Evolutionary conservation across 768 basidiomycete genomes (phyloP), one percentile per base, ranked within the genome.

Genomic region (Suillus alpinus): DNA sequence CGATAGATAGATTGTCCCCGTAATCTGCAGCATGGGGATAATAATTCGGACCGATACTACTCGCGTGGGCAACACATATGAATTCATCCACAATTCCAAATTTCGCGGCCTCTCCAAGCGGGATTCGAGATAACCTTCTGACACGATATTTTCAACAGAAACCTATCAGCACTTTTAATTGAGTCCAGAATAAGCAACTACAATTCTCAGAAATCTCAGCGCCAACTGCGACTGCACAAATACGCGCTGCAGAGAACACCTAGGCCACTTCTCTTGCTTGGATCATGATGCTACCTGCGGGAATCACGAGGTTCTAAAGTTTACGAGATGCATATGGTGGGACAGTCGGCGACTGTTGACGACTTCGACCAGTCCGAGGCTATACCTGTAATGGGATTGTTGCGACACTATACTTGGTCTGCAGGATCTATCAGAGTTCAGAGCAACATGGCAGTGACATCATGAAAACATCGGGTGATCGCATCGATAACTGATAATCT

Each of bases 1-100:
- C 78, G 69, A 84, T 94, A 56, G 87, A 94, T 57, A 78, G 93
- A 58, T 78, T 96, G 57, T 82, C 92, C 3, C 93, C 94, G 3
- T 92, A 76, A 80, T 56, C 36, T 46, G 20, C 13, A 62, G 20
- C 37, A 47, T 26, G 13, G n/a, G 36, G 12, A 23, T 10, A 53
- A 20, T 56, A 6, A 2, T 4, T 4, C 7, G 47, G 23, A 36
- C 51, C 34, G 57, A 53, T 53, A 53, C 57, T 34, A 36, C 23
- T 10, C 31, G 14, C 16, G 32, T 53, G 29, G 50, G 29, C 16
- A 58, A 16, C 49, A 58, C 31, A 32, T 18, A 51, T 36, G 56
- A 52, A 29, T 23, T 29, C 56, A 26, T 40, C n/a, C 13, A 18
- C 26, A 26, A 14, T 47, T 47, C 43, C 23, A 47, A 29, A 26